Base-by-base conservation (phyloP, 1,284 basidiomycete genomes). In the Rhodotorula sp. region DNA sequence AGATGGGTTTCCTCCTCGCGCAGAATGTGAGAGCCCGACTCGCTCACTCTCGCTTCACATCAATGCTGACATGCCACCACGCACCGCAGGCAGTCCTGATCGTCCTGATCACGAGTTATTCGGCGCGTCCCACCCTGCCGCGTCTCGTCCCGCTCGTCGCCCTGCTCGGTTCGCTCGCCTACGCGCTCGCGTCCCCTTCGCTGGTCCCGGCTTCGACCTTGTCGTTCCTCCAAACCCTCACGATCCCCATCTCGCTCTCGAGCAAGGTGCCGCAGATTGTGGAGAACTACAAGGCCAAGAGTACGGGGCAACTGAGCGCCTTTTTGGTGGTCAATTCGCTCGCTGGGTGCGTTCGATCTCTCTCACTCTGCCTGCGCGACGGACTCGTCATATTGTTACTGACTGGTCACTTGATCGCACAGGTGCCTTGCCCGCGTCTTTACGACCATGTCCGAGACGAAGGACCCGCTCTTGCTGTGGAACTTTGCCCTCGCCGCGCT, bases 261-360 rank as follows among this genome's bases (percentile, higher is more conserved):
- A 89, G 90, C 76, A 94, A 98, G 84, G 85, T 95, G 56, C 91
- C 92, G 16, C 91, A 93, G 80, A 93, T 97, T 81, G 79, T 85
- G 59, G 87, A 91, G 77, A 97, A 95, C 83, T 81, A 87, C 71
- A 86, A 85, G 62, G 84, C 88, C 23, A 83, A 85, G 58, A 91
- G 89, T 8, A 97, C 94, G 0, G 94, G 94, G 5, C 92, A 96
- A 79, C 89, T 97, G 56, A 93, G 91, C 16, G 87, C 91, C 0
- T 91, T 97, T 79, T 91, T 93, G 23, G 91, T 97, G 43, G 84
- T 91, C 79, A 87, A 91, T 26, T 91, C 92, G 76, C 85, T 96
- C 60, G 85, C 85, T 1, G 94, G 70, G 48, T 54, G 59, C 23
- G 54, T 49, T 10, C 16, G 31, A 0, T 5, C 43, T 18, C 26